phyloP scores from a whole-genome alignment of 352 stramenopile genomes.

The Globisporangium acanthophoron region DNA sequence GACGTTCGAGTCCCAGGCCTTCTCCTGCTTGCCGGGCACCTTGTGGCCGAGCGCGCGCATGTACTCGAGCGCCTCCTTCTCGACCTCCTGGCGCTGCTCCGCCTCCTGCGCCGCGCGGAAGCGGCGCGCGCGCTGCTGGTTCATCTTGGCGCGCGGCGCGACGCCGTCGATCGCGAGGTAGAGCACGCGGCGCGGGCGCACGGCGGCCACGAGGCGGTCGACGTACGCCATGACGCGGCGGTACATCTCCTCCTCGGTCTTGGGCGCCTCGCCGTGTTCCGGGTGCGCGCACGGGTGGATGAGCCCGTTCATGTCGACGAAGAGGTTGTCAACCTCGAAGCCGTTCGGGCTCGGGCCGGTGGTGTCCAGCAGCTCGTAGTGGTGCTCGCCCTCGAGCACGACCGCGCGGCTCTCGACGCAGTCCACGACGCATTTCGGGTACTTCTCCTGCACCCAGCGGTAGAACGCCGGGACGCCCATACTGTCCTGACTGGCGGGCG shows the following conservation, averaged over 20 bases:
- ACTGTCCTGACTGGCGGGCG: neutral
- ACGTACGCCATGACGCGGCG: constrained; percentile 86
- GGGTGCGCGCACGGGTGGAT: constrained; percentile 99
- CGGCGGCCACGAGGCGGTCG: constrained; percentile 89
- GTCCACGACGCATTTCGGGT: constrained; percentile 97
- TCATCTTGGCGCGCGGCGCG: constrained; percentile 99
- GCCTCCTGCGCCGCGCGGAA: constrained; percentile 94
- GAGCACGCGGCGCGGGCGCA: constrained; percentile 93
- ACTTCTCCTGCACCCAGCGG: constrained; percentile 98
- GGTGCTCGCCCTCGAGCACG: constrained; percentile 73
- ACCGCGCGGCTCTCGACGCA: constrained; percentile 65
- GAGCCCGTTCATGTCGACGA: constrained; percentile 99
- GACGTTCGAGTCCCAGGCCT: constrained; percentile 98
- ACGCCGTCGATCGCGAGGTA: constrained; percentile 99
- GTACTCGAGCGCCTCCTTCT: constrained; percentile 91
- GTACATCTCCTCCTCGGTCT: constrained; percentile 1
- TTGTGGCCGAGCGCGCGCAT: constrained; percentile 46
- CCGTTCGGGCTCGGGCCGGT: constrained; percentile 90
- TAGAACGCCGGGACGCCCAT: constrained; percentile 99
- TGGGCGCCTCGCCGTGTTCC: constrained; percentile 76
- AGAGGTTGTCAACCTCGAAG: constrained; percentile 98
- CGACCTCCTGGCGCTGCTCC: constrained; percentile 82
- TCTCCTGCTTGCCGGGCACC: constrained; percentile 54
- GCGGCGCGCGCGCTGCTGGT: constrained; percentile 97
- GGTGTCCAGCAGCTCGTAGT: constrained; percentile 77